phyloP scores from a whole-genome alignment of 225 moss, liverwort and hornwort genomes.

The Neckera pumila region DNA sequence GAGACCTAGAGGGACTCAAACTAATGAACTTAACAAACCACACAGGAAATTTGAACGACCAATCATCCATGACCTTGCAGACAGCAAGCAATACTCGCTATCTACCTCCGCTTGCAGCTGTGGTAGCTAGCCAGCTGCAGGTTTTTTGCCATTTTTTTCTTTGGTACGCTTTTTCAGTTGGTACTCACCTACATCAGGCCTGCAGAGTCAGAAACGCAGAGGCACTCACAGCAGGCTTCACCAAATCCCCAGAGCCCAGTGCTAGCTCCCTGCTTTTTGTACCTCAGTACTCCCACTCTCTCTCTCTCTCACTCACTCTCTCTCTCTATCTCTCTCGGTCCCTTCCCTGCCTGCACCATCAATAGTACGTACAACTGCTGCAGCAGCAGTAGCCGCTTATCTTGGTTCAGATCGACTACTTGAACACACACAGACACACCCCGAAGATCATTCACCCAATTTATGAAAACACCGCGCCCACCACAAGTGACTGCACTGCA shows the following conservation, averaged over 20 bases:
- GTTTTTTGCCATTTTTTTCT: neutral
- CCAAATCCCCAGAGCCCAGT: neutral
- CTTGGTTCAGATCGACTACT: neutral
- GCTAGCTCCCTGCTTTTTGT: neutral
- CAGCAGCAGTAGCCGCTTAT: neutral
- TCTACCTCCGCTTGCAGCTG: neutral
- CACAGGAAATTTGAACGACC: neutral
- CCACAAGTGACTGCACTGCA: neutral
- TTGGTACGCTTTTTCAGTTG: neutral
- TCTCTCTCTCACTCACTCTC: too few relatives aligned
- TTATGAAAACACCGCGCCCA: neutral
- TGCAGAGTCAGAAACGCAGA: neutral
- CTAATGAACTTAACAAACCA: neutral
- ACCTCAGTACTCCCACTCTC: neutral
- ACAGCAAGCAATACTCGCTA: neutral
- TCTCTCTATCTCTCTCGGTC: neutral
- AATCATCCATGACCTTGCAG: neutral
- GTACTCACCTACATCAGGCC: constrained; percentile 2
- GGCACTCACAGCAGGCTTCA: neutral
- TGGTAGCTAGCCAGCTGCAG: neutral
- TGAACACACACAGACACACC: neutral
- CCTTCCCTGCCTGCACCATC: neutral
- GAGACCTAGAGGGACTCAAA: neutral
- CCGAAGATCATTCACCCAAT: neutral
- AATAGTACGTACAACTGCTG: neutral